Base-by-base conservation (phyloP, 495 filamentous ascomycete species). In the Amniculicola lignicola region DNA sequence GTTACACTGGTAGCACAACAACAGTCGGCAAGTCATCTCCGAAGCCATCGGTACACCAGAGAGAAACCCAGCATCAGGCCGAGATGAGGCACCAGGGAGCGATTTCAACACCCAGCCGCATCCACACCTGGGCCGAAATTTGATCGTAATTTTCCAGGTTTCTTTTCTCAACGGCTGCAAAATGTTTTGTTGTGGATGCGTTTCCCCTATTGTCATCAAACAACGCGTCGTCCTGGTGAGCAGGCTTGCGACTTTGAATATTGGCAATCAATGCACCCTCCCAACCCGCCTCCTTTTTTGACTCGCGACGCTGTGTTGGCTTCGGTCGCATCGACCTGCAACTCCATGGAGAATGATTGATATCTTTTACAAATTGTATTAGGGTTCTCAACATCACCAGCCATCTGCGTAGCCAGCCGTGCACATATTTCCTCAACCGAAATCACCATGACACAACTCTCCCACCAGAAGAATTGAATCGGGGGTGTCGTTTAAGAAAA, bases 11-110 rank as follows among this genome's bases (percentile, higher is more conserved):
- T n/a, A n/a, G 16, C 4, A 9, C 35, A 15, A 18, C 12, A 4
- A 19, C 19, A 2, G 12, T 25, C 37, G 25, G 15, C 25, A 41
- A 16, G 16, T 2, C n/a, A 29, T n/a, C 25, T 28, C 25, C 51
- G 28, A 36, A 35, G 15, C 9, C 39, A 45, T n/a, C 11, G 21
- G 5, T 24, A 15, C 12, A 3, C 16, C 14, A 45, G 25, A 46
- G 14, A 14, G 35, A n/a, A 29, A 9, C 43, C 53, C 18, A 38
- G 22, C 21, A 11, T n/a, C 16, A 33, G 3, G 36, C 43, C 43
- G 53, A 57, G 44, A 57, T 57, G 53, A 57, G 44, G 23, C 35
- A 18, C n/a, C 45, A n/a, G n/a, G n/a, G 49, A 57, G 53, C 53
- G 53, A 57, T 49, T 49, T 49, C 53, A 57, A 43, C 12, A 40